Base-by-base conservation (phyloP, 1,139 yeast species). In the Protomyces inouyei region DNA sequence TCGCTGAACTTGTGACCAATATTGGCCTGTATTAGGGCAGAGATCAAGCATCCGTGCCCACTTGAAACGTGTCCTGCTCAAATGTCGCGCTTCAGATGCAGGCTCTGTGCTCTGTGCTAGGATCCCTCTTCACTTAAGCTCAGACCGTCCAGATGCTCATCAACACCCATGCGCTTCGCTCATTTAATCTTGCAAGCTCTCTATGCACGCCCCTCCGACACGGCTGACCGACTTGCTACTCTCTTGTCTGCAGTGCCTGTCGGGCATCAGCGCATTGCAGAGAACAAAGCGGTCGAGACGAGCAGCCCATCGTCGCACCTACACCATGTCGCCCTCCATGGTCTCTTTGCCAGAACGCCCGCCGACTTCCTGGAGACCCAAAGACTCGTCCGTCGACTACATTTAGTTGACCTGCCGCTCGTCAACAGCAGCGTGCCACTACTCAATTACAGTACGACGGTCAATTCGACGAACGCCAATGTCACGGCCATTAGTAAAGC, bases 341-440 rank as follows among this genome's bases (percentile, higher is more conserved):
- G 48, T 43, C 48, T 43, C 48, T 43, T n/a, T 43, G 48, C 48
- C 48, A n/a, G 48, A 18, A 43, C 48, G 25, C 25, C 48, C 48
- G 21, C 48, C 21, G 48, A 18, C 48, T 43, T 43, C 48, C 8
- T 43, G 48, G 48, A 43, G 23, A 43, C 48, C 23, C 48, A 43
- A 21, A 43, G 48, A 43, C 48, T 43, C 48, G 48, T 43, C 6
- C 48, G 48, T 43, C 48, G 48, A 43, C 18, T 43, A 43, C 18
- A 43, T 43, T 9, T 43, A 9, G 9, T 43, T 18, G 48, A 43
- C 10, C 14, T 43, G 48, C 48, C 48, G 8, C 23, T 43, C 23
- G 12, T 10, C 48, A 43, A 43, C 10, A 18, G 21, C 23, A 43
- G 25, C 23, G 48, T 25, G 21, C 14, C 21, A 2, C 5, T 18